Percentiles rank a stretch among this genome's conserved stretches.
Evolutionary conservation across 805 yeast genomes (phyloP).

Genomic region (Candida ulmi): DNA sequence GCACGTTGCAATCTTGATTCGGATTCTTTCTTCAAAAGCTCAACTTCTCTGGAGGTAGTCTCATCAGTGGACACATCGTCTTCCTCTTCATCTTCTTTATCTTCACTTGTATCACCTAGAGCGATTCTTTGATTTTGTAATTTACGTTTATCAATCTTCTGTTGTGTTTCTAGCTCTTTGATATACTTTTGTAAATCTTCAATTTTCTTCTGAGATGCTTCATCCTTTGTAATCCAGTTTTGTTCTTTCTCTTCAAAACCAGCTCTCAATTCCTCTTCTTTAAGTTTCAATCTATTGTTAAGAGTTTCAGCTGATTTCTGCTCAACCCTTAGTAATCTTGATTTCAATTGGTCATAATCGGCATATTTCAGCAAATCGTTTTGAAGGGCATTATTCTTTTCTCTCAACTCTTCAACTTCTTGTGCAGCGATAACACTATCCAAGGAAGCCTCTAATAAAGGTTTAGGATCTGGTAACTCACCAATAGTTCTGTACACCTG

Average conservation of each 20-base stretch:
- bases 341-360: conserved; percentile 74
- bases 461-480: conserved; percentile 92
- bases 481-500: conserved; percentile 69
- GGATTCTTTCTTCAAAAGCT: conserved; percentile 66
- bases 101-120: conserved; percentile 29
- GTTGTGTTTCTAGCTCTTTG: conserved; percentile 57
- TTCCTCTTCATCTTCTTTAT: conserved; percentile 8
- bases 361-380: conserved; percentile 60
- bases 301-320: conserved; percentile 52
- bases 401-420: conserved; percentile 46
- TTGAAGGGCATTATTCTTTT: conserved; percentile 45
- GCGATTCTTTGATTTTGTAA: conserved; percentile 42
- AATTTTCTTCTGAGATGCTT: conserved; percentile 43
- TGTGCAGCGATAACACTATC: conserved; percentile 53
- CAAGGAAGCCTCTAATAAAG: conserved; percentile 64
- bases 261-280: conserved; percentile 60
- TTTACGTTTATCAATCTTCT: conserved; percentile 26
- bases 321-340: conserved; percentile 54
- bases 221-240: conserved; percentile 60
- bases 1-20: conserved; percentile 65
- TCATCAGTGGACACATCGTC: conserved; percentile 15
- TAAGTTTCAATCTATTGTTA: conserved; percentile 54
- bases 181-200: conserved; percentile 48
- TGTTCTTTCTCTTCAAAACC: conserved; percentile 66
- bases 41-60: conserved; percentile 36